phyloP scores from a whole-genome alignment of 805 yeast species.

The Barnettozyma populi region DNA sequence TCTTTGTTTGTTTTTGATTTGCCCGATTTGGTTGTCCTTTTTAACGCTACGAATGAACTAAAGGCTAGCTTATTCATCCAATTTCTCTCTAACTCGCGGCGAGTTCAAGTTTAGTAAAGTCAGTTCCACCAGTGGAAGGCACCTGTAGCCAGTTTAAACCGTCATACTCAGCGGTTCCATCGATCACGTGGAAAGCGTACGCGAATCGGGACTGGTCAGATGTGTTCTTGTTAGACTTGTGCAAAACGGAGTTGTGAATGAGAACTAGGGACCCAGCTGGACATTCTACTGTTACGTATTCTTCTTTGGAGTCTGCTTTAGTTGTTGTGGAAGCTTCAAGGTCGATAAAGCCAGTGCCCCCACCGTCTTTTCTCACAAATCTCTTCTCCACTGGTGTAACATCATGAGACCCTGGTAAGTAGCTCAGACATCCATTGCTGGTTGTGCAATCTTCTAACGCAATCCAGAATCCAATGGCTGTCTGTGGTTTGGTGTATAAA shows the following conservation, averaged over 20 bases:
- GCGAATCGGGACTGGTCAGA: constrained; percentile 61
- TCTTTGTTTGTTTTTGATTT: constrained; percentile 2
- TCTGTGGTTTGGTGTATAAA: constrained; percentile 62
- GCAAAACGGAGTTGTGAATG: constrained; percentile 67
- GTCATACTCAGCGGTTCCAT: constrained; percentile 60
- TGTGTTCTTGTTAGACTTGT: constrained; percentile 58
- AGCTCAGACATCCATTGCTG: constrained; percentile 64
- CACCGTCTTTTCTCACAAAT: constrained; percentile 49
- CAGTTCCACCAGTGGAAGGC: constrained; percentile 60
- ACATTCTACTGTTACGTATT: constrained; percentile 51
- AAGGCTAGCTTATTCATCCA: background rate
- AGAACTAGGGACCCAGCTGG: constrained; percentile 68
- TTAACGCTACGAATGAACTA: background rate
- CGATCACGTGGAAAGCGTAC: constrained; percentile 76
- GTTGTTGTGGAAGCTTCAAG: constrained; percentile 26
- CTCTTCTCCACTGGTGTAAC: constrained; percentile 50
- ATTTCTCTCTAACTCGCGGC: background rate
- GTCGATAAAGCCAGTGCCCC: constrained; percentile 53
- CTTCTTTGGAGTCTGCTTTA: constrained; percentile 24
- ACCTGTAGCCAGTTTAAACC: constrained; percentile 71
- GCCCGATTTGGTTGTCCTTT: background rate
- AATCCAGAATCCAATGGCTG: constrained; percentile 77
- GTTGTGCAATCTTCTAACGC: constrained; percentile 70
- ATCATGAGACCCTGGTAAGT: constrained; percentile 67
- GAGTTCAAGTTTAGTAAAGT: constrained; percentile 44